Conservation (phyloP, 768 basidiomycete species). For the Austroboletus eburneus region DNA sequence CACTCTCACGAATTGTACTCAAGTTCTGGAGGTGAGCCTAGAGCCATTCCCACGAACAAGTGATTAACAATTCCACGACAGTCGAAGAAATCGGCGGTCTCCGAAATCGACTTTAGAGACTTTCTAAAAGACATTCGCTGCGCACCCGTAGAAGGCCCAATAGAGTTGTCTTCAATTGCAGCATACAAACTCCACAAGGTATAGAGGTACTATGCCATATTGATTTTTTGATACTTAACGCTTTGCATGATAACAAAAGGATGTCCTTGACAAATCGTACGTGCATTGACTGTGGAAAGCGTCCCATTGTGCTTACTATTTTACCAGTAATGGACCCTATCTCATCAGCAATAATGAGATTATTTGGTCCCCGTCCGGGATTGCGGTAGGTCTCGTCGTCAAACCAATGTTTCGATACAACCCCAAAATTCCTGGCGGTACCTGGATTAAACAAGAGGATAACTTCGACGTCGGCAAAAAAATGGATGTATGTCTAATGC, state of each 20-base stretch:
- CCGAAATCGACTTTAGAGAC: conserved; percentile 16
- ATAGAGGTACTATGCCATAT: neutral
- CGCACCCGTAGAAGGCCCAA: conserved; percentile 11
- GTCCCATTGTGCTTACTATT: neutral
- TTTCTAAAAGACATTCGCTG: conserved; percentile 7
- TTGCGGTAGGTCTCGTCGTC: conserved; percentile 23
- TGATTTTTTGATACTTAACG: neutral
- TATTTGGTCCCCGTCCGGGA: conserved; percentile 21
- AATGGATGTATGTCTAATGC: conserved; percentile 17
- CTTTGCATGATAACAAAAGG: conserved; percentile 2
- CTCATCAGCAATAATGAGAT: conserved; percentile 15
- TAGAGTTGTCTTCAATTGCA: conserved; percentile 6
- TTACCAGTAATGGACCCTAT: conserved; percentile 9
- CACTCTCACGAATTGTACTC: conserved; percentile 11
- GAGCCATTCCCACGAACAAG: neutral
- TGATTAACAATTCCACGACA: conserved; percentile 1
- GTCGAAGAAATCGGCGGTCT: conserved; percentile 8
- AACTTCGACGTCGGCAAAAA: conserved; percentile 10
- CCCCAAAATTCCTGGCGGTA: conserved; percentile 13
- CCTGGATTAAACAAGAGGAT: conserved; percentile 13
- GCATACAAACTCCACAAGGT: conserved; percentile 15
- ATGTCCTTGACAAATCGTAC: conserved; percentile 7
- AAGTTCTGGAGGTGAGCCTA: conserved; percentile 19
- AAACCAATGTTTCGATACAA: conserved; percentile 26
- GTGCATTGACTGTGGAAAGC: neutral